phyloP scores from a whole-genome alignment of 176 grass and related monocot genomes.

The Pontederia crassipes region DNA sequence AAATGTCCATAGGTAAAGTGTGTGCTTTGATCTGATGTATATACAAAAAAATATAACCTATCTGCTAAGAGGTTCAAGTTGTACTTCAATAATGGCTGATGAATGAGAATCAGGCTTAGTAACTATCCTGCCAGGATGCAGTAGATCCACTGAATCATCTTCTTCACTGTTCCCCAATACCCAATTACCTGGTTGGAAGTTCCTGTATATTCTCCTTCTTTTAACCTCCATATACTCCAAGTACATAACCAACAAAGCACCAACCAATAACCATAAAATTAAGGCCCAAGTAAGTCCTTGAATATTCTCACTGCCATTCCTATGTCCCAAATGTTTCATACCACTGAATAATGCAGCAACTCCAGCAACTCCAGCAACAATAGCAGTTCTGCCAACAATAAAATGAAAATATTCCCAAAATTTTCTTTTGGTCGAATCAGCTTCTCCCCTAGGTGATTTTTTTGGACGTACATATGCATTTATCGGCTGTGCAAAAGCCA shows the following conservation, averaged over 20 bases:
- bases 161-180: slow-evolving; percentile 52
- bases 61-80: slow-evolving; percentile 57
- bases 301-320: slow-evolving; percentile 53
- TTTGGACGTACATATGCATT: slow-evolving; percentile 59
- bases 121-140: slow-evolving; percentile 26
- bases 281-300: slow-evolving; percentile 69
- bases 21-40: slow-evolving; percentile 10
- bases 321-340: slow-evolving; percentile 69
- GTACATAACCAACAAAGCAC: slow-evolving; percentile 29
- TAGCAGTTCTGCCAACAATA: slow-evolving; percentile 36
- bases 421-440: slow-evolving; percentile 21
- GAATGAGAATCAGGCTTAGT: slow-evolving; percentile 42
- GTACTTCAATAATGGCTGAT: slow-evolving; percentile 38
- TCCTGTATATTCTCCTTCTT: slow-evolving; percentile 34
- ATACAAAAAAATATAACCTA: slow-evolving; percentile 13
- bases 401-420: slow-evolving; percentile 58
- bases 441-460: slow-evolving; percentile 27
- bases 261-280: slow-evolving; percentile 42
- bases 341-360: slow-evolving; percentile 64
- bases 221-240: slow-evolving; percentile 43
- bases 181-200: slow-evolving; percentile 28
- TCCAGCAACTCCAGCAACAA: slow-evolving; percentile 26
- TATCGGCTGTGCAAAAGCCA: slow-evolving; percentile 43
- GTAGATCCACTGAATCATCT: slow-evolving; percentile 56
- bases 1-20: background rate